Evolutionary conservation across 768 basidiomycete genomes (phyloP), one percentile per base, ranked within the genome.

Genomic region (Cystobasidium onofrii): DNA sequence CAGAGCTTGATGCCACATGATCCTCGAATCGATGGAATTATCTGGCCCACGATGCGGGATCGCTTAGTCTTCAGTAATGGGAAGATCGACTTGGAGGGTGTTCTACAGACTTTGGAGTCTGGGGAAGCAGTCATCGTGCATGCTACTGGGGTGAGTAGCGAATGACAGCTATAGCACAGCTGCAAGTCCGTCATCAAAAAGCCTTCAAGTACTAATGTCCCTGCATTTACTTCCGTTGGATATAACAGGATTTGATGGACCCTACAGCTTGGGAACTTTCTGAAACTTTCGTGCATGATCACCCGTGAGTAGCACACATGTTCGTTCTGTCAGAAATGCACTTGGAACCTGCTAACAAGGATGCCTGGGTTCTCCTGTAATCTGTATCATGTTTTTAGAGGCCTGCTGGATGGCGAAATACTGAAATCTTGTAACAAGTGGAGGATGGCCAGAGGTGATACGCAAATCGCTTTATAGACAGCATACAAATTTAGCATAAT

Each of bases 201-300:
- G n/a, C n/a, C n/a, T n/a, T n/a, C n/a, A n/a, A n/a, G n/a, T n/a
- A n/a, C n/a, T n/a, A n/a, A n/a, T n/a, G n/a, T n/a, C n/a, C n/a
- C n/a, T n/a, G n/a, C n/a, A n/a, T n/a, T 39, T 39, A 39, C 15
- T 39, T 15, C 15, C 46, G 4, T 50, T 50, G 12, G 18, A 7
- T 50, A 15, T 20, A 50, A 39, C 61, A 64, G 63, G 63, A 64
- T 29, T 12, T 39, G 34, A 27, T 64, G 10, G 63, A 64, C 29
- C 63, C 63, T 27, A 18, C 25, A 64, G 63, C 63, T 64, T 64
- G 63, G 63, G 63, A 64, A 64, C 27, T 64, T 1, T 27, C 34
- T 18, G 63, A 46, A 46, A 20, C 25, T 39, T 64, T 64, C 39
- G 63, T 23, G 12, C 63, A 43, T 41, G 41, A 7, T 39, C 41